These are phyloP conservation scores for Tilletia indica DNA, from an alignment of 1,284 basidiomycete species.

Conservation along the genomic window DNA sequence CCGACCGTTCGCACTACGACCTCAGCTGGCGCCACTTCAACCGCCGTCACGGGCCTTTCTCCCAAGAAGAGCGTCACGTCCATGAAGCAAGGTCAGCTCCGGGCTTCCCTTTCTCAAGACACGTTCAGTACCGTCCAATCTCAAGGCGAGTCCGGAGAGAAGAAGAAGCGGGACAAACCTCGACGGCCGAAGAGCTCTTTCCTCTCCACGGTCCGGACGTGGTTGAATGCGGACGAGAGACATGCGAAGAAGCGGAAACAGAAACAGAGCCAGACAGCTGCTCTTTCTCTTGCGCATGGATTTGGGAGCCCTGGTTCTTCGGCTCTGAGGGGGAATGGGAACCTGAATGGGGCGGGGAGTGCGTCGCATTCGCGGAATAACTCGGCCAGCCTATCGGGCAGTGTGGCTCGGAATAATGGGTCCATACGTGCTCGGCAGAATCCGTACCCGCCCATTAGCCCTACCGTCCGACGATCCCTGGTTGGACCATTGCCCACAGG, in stretches of 20 bases:
- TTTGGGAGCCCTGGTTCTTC: background rate
- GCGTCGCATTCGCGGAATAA: background rate
- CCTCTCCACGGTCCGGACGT: constrained; percentile 68
- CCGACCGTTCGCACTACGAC: background rate
- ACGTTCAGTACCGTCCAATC: constrained; percentile 41
- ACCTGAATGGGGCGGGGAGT: background rate
- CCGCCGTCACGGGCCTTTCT: constrained; percentile 10
- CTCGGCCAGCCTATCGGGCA: background rate
- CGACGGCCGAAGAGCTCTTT: constrained; percentile 34
- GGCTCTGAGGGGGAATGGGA: background rate
- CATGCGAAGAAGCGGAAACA: constrained; percentile 70
- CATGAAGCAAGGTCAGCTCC: background rate
- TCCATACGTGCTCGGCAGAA: constrained; percentile 3
- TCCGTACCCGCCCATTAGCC: constrained; percentile 12
- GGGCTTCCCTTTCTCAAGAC: constrained; percentile 36
- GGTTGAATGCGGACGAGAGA: constrained; percentile 82
- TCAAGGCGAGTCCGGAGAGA: constrained; percentile 9
- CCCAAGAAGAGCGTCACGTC: constrained; percentile 26
- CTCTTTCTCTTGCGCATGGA: background rate
- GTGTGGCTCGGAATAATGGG: background rate
- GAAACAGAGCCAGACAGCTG: constrained; percentile 63
- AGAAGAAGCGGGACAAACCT: constrained; percentile 27
- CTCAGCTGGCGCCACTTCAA: background rate
- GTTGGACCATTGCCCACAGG: background rate
- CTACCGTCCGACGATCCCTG: constrained; percentile 3